Percentiles rank a stretch among this genome's conserved stretches.
phyloP scores from a whole-genome alignment of 1,284 basidiomycete species.

The Testicularia cyperi region DNA sequence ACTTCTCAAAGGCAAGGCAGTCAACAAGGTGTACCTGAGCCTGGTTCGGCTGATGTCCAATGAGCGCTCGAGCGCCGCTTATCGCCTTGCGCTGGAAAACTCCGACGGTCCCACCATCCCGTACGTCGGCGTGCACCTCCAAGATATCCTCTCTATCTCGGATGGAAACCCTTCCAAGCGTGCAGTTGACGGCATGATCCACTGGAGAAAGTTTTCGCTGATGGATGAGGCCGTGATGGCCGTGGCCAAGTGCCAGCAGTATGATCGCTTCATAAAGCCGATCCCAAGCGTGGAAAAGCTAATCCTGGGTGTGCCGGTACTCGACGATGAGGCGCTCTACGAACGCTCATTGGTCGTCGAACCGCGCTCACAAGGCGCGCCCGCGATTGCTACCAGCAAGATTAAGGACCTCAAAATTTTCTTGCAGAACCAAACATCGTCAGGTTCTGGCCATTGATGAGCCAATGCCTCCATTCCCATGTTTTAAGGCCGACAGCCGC shows the following conservation, averaged over 20 bases:
- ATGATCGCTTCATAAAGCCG: slow-evolving; percentile 18
- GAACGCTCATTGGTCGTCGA: slow-evolving; percentile 41
- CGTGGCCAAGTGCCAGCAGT: slow-evolving; percentile 46
- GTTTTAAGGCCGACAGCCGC: no score
- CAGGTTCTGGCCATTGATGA: not conserved
- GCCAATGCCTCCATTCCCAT: not conserved
- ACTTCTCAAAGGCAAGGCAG: slow-evolving; percentile 41
- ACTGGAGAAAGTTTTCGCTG: slow-evolving; percentile 52
- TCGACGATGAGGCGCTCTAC: slow-evolving; percentile 52
- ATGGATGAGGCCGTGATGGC: slow-evolving; percentile 56
- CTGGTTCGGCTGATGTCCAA: slow-evolving; percentile 46
- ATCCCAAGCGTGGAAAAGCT: slow-evolving; percentile 30
- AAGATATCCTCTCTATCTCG: slow-evolving; percentile 52
- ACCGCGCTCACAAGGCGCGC: slow-evolving; percentile 8
- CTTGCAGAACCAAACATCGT: slow-evolving; percentile 6
- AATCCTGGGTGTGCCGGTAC: slow-evolving; percentile 41
- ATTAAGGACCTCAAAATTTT: slow-evolving; percentile 40
- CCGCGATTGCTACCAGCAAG: slow-evolving; percentile 13
- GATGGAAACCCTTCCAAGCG: slow-evolving; percentile 50
- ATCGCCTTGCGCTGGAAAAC: slow-evolving; percentile 51
- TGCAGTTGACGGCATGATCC: slow-evolving; percentile 40
- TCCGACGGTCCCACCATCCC: slow-evolving; percentile 49
- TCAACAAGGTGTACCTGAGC: slow-evolving; percentile 46
- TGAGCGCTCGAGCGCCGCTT: slow-evolving; percentile 46
- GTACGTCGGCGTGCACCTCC: slow-evolving; percentile 52